Evolutionary conservation across 371 early-diverging fungal species (phyloP).

Genomic region (Syncephalastrum racemosum): DNA sequence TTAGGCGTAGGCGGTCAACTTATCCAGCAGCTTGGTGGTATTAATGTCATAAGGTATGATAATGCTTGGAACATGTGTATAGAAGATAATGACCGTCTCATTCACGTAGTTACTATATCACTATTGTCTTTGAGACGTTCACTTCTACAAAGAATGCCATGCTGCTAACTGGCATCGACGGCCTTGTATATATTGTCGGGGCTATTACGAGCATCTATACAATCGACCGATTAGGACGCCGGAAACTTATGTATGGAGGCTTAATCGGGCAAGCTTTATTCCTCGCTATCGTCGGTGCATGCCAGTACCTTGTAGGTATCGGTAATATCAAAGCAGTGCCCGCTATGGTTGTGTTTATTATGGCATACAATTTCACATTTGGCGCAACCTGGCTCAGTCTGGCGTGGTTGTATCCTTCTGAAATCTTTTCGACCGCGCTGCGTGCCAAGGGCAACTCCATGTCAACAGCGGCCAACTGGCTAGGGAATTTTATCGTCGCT

Average conservation of each 20-base stretch:
- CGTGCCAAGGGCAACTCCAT: slow-evolving; percentile 25
- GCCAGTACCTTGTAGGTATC: slow-evolving; percentile 17
- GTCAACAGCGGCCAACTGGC: slow-evolving; percentile 60
- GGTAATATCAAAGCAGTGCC: slow-evolving; percentile 4
- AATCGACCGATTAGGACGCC: slow-evolving; percentile 28
- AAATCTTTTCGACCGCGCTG: slow-evolving; percentile 38
- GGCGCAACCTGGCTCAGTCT: slow-evolving; percentile 56
- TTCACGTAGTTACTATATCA: slow-evolving; percentile 31
- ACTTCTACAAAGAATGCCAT: slow-evolving; percentile 29
- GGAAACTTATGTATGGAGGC: slow-evolving; percentile 22
- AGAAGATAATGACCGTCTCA: slow-evolving; percentile 11
- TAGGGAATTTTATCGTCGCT: slow-evolving; percentile 31
- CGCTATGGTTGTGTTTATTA: slow-evolving; percentile 14
- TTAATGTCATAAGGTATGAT: slow-evolving; percentile 40
- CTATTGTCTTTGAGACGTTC: slow-evolving; percentile 34
- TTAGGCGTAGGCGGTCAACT: slow-evolving; percentile 53
- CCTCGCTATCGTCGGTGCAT: slow-evolving; percentile 20
- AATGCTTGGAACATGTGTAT: slow-evolving; percentile 17
- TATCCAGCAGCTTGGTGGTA: slow-evolving; percentile 51
- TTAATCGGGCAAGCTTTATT: slow-evolving; percentile 24
- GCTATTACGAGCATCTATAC: slow-evolving; percentile 37
- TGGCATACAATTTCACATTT: slow-evolving; percentile 38
- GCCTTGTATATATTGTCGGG: slow-evolving; percentile 39
- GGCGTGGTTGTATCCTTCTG: slow-evolving; percentile 48
- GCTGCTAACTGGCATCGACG: slow-evolving; percentile 40